A percentile compares a stretch with the other conserved stretches of the same genome.
These are phyloP conservation scores for Yamadazyma sp. DNA, from an alignment of 805 yeast genomes.

Conservation along the genomic window DNA sequence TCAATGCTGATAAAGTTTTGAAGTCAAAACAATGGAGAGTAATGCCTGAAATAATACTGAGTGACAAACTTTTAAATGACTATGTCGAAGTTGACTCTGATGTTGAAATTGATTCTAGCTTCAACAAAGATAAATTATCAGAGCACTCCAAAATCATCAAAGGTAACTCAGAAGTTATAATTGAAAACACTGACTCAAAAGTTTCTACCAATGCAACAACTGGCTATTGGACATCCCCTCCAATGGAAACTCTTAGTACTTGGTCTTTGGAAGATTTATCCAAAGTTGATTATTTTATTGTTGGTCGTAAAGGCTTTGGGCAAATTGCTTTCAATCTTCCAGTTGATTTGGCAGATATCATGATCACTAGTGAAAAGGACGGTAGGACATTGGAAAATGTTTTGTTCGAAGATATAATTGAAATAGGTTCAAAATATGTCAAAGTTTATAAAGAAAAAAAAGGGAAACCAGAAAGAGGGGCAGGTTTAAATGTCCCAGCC, in stretches of 20 bases:
- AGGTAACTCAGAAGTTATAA: background rate
- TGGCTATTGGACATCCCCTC: constrained; percentile 75
- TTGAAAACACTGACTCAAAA: constrained; percentile 1
- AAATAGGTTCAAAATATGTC: constrained; percentile 48
- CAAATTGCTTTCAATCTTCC: constrained; percentile 63
- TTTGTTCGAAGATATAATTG: constrained; percentile 33
- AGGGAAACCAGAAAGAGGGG: constrained; percentile 58
- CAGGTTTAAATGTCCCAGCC: constrained; percentile 75
- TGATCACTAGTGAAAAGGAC: constrained; percentile 33
- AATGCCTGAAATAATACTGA: constrained; percentile 13
- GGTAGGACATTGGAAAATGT: constrained; percentile 36
- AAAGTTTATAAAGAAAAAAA: constrained; percentile 60
- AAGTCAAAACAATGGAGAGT: constrained; percentile 31
- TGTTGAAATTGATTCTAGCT: constrained; percentile 1
- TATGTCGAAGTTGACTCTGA: constrained; percentile 9
- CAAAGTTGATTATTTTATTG: constrained; percentile 58
- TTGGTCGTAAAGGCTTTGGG: constrained; percentile 68
- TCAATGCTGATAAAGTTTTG: constrained; percentile 40
- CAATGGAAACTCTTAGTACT: constrained; percentile 45
- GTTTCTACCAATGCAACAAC: constrained; percentile 6
- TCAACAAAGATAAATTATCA: background rate
- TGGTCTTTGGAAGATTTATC: constrained; percentile 47
- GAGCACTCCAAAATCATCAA: constrained; percentile 5
- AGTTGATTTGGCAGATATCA: constrained; percentile 62
- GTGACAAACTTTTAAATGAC: constrained; percentile 10